These are phyloP conservation scores for Tricladium varicosporioides DNA, from an alignment of 2,329 filamentous ascomycete species.

Conservation along the genomic window DNA sequence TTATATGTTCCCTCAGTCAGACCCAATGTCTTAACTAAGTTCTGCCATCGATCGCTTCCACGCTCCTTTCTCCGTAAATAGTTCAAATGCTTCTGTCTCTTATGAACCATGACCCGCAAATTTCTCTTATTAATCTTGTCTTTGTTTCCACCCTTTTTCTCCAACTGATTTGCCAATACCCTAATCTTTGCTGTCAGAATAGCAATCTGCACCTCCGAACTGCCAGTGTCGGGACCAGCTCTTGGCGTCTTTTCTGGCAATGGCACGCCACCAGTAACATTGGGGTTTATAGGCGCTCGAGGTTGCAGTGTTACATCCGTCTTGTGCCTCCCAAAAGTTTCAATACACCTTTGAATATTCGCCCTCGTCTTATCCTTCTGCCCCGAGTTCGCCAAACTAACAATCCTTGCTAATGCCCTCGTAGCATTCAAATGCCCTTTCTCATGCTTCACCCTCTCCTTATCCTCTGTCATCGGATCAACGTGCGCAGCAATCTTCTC, in stretches of 20 bases:
- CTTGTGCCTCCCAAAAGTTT: slow-evolving; percentile 85
- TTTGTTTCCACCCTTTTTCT: slow-evolving; percentile 66
- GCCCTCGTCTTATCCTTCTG: slow-evolving; percentile 75
- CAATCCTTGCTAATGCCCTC: slow-evolving; percentile 77
- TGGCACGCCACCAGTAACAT: slow-evolving; percentile 13
- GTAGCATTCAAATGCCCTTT: slow-evolving; percentile 64
- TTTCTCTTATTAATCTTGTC: slow-evolving; percentile 96
- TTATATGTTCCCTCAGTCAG: slow-evolving; percentile 87
- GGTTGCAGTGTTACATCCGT: slow-evolving; percentile 70
- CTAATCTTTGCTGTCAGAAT: slow-evolving; percentile 94
- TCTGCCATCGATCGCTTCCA: slow-evolving; percentile 84
- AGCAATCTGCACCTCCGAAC: slow-evolving; percentile 94
- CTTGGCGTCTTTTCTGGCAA: slow-evolving; percentile 53
- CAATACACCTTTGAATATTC: slow-evolving; percentile 81
- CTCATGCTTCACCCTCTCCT: slow-evolving; percentile 43
- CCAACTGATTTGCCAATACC: slow-evolving; percentile 69
- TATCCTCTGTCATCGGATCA: slow-evolving; percentile 43
- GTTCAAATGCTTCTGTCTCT: slow-evolving; percentile 79
- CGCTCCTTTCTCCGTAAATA: slow-evolving; percentile 90
- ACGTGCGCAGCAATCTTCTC: slow-evolving; percentile 35
- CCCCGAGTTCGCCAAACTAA: slow-evolving; percentile 72
- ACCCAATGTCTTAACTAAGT: slow-evolving; percentile 80
- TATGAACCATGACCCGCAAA: slow-evolving; percentile 79
- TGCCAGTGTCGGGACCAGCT: slow-evolving; percentile 89
- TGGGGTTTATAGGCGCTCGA: slow-evolving; percentile 24